Evolutionary conservation across 768 basidiomycete species (phyloP).

Genomic region (Leucocoprinus birnbaumii): DNA sequence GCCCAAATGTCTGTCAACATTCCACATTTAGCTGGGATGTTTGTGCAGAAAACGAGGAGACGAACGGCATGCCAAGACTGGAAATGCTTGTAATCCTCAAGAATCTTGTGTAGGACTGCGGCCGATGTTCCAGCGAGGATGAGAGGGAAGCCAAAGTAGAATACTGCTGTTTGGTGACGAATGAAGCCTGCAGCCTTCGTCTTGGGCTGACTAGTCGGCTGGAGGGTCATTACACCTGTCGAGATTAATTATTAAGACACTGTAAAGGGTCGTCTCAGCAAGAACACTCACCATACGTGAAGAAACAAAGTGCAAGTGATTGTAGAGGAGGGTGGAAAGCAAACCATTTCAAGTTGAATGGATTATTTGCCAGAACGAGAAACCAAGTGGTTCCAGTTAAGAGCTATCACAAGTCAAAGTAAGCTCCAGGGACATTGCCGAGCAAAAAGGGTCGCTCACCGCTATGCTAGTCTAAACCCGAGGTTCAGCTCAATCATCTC

Average conservation of each 20-base stretch:
- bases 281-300: constrained; percentile 55
- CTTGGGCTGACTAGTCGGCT: constrained; percentile 64
- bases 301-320: constrained; percentile 47
- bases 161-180: constrained; percentile 66
- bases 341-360: constrained; percentile 54
- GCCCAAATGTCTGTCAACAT: constrained; percentile 58
- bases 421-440: neutral
- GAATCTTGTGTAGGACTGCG: constrained; percentile 60
- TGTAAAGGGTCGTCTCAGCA: neutral
- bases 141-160: constrained; percentile 51
- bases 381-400: constrained; percentile 42
- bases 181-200: constrained; percentile 65
- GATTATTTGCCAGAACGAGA: constrained; percentile 42
- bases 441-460: constrained; percentile 4
- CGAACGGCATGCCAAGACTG: constrained; percentile 75
- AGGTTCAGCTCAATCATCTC: too few relatives aligned
- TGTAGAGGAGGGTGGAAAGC: constrained; percentile 65
- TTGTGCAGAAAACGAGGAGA: neutral
- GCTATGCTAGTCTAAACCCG: constrained; percentile 8
- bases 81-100: constrained; percentile 53
- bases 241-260: neutral
- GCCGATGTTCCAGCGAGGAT: constrained; percentile 60
- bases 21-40: neutral
- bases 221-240: constrained; percentile 71
- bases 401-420: constrained; percentile 26